These are phyloP conservation scores for Scheffersomyces illinoinensis DNA, from an alignment of 1,139 yeast species.

Conservation along the genomic window DNA sequence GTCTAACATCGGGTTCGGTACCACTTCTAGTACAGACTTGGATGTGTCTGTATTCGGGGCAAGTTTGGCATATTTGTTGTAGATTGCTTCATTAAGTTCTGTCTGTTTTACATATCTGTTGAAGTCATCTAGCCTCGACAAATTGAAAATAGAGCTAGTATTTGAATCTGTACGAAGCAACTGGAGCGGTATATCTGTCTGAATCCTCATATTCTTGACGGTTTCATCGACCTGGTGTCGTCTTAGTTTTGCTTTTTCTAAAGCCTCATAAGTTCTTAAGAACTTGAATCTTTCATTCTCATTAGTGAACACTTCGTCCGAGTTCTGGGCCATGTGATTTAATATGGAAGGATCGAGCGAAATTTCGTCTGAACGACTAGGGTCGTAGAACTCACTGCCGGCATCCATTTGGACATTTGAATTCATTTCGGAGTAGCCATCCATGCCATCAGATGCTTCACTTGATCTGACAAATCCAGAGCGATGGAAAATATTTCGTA, in stretches of 20 bases:
- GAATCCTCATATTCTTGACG: conserved; percentile 13
- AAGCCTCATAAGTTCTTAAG: conserved; percentile 26
- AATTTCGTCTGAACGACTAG: conserved; percentile 2
- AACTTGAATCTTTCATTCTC: conserved; percentile 31
- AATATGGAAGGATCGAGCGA: conserved; percentile 31
- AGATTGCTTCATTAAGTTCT: conserved; percentile 35
- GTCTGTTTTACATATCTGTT: conserved; percentile 36
- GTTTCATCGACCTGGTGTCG: conserved; percentile 11
- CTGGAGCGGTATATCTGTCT: conserved; percentile 29
- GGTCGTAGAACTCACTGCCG: background rate
- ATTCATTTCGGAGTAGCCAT: background rate
- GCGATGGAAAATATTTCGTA: conserved; percentile 2
- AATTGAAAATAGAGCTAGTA: conserved; percentile 30
- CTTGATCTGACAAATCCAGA: background rate
- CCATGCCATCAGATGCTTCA: background rate
- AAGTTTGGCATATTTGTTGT: conserved; percentile 12
- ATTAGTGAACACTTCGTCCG: conserved; percentile 6
- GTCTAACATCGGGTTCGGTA: conserved; percentile 29
- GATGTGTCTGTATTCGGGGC: conserved; percentile 6
- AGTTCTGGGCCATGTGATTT: conserved; percentile 18
- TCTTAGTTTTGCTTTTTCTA: conserved; percentile 12
- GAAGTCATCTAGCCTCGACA: conserved; percentile 41
- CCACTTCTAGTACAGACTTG: conserved; percentile 29
- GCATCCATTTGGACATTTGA: background rate
- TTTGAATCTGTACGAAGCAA: conserved; percentile 16